A percentile compares a stretch with the other conserved stretches of the same genome.
phyloP scores from a whole-genome alignment of 148 eudicot species.

The Polygonum aviculare region DNA sequence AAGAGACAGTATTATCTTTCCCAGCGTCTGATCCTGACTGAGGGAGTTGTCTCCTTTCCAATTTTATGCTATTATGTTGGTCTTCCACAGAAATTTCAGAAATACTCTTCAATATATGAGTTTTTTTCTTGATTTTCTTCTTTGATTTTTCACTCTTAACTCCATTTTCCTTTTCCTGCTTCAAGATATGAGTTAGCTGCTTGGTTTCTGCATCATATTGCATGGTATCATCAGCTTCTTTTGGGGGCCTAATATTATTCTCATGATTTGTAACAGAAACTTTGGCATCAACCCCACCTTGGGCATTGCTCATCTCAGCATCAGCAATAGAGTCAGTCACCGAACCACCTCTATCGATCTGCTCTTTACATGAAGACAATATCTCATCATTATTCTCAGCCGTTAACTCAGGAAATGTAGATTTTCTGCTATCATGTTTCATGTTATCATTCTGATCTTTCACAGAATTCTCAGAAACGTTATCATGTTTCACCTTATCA shows the following conservation, averaged over 20 bases:
- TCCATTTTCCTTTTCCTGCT: background rate
- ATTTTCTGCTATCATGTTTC: background rate
- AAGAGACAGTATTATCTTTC: background rate
- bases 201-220: slow-evolving; percentile 1
- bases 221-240: background rate
- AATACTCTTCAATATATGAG: slow-evolving; percentile 4
- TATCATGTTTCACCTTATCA: background rate
- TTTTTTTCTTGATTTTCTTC: background rate
- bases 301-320: background rate
- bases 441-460: slow-evolving; percentile 6
- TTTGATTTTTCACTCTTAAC: slow-evolving; percentile 9
- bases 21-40: background rate
- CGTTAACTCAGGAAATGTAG: background rate
- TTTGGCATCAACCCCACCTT: background rate
- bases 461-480: slow-evolving; percentile 12
- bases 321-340: background rate
- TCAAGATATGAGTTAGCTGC: background rate
- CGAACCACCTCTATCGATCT: background rate
- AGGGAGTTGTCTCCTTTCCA: background rate
- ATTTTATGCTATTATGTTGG: slow-evolving; percentile 1
- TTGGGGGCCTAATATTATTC: background rate
- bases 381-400: slow-evolving; percentile 2
- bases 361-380: background rate
- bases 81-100: slow-evolving; percentile 12
- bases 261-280: background rate